Evolutionary conservation across 306 rosid genomes (phyloP).

Genomic region (Lagenaria siceraria): DNA sequence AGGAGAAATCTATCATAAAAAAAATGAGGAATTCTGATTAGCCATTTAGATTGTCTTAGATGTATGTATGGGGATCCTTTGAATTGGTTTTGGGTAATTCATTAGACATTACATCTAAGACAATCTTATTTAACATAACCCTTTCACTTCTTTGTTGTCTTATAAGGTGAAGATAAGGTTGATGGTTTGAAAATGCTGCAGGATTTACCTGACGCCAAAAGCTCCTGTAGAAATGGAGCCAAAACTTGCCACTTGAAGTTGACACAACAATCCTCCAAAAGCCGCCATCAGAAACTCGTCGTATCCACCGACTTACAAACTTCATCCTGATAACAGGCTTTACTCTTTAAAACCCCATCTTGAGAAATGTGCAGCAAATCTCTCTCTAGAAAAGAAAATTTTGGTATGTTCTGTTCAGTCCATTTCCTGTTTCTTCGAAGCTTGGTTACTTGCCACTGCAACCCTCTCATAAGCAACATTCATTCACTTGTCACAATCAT

Average conservation of each 20-base stretch:
- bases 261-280: not conserved
- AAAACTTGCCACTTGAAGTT: slow-evolving; percentile 3
- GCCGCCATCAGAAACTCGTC: not conserved
- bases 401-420: not conserved
- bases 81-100: not conserved
- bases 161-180: not conserved
- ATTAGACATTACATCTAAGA: not conserved
- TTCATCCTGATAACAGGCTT: not conserved
- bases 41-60: not conserved
- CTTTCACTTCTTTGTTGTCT: not conserved
- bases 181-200: not conserved
- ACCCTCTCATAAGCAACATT: not conserved
- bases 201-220: not conserved
- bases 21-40: not conserved
- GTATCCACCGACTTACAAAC: not conserved
- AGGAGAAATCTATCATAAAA: not conserved
- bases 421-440: not conserved
- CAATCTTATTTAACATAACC: not conserved
- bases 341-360: not conserved
- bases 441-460: not conserved
- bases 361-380: not conserved
- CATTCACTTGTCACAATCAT: slow-evolving; percentile 1
- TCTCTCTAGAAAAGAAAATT: not conserved
- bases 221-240: slow-evolving; percentile 14
- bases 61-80: not conserved